phyloP scores from a whole-genome alignment of 495 filamentous ascomycete genomes.

The Echria macrotheca region DNA sequence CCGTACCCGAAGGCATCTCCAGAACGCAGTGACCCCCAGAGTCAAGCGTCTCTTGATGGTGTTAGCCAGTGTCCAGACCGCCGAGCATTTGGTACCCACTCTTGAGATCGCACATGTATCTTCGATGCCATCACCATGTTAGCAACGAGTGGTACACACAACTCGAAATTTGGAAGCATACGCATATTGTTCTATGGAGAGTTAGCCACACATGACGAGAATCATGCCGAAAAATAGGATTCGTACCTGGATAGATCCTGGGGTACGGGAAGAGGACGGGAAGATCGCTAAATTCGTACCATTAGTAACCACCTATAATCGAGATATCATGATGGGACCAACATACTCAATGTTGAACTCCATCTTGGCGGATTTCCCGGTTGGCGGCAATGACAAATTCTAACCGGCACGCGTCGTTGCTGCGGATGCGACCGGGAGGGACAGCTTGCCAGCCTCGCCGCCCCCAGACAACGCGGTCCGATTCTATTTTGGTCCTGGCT shows the following conservation, averaged over 20 bases:
- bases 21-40: conserved; percentile 93
- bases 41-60: conserved; percentile 69
- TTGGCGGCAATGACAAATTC: background rate
- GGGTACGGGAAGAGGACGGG: conserved; percentile 96
- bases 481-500: background rate
- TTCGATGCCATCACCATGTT: conserved; percentile 14
- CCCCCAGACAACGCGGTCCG: background rate
- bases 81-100: conserved; percentile 35
- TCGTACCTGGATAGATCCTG: conserved; percentile 79
- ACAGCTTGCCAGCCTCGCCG: too few species aligned
- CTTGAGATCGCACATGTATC: conserved; percentile 98
- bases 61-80: background rate
- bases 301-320: conserved; percentile 4
- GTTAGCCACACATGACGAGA: conserved; percentile 5
- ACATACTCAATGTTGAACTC: conserved; percentile 84
- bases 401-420: background rate
- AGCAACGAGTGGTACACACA: background rate
- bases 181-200: conserved; percentile 76
- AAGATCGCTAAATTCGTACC: conserved; percentile 62
- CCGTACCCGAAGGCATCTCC: conserved; percentile 99
- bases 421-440: too few species aligned
- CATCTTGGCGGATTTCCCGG: conserved; percentile 47
- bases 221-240: background rate
- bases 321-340: background rate
- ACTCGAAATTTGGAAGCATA: conserved; percentile 40